phyloP scores from a whole-genome alignment of 306 rosid species.

The Echinosophora koreensis region DNA sequence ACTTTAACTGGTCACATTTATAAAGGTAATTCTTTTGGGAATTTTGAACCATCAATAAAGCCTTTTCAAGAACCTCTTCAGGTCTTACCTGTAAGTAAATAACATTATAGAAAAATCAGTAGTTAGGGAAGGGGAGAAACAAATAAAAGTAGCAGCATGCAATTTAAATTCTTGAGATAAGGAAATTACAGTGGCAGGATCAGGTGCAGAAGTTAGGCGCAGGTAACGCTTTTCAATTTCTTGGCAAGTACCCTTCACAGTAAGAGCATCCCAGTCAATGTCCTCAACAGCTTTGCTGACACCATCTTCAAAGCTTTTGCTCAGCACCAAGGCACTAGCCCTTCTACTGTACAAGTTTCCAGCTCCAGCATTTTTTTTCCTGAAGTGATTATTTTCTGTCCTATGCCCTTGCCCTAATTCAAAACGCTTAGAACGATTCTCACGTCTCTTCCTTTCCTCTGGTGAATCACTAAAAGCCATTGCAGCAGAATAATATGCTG shows the following conservation, averaged over 20 bases:
- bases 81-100: conserved; percentile 85
- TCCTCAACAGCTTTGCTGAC: conserved; percentile 93
- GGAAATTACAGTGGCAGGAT: conserved; percentile 81
- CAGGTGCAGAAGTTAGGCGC: conserved; percentile 99
- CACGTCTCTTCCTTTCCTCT: conserved; percentile 94
- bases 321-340: conserved; percentile 80
- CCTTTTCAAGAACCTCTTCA: conserved; percentile 93
- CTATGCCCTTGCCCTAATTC: conserved; percentile 82
- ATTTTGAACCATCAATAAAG: conserved; percentile 83
- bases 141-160: conserved; percentile 30
- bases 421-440: conserved; percentile 91
- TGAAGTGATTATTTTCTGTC: conserved; percentile 61
- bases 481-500: conserved; percentile 74
- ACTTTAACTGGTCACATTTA: conserved; percentile 97
- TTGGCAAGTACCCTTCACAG: conserved; percentile 97
- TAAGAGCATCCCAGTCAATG: conserved; percentile 99
- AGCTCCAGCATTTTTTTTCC: conserved; percentile 68
- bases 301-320: conserved; percentile 81
- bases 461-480: conserved; percentile 80
- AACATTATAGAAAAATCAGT: conserved; percentile 32
- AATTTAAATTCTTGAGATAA: conserved; percentile 31
- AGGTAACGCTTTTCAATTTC: conserved; percentile 96
- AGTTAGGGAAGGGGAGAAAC: neutral
- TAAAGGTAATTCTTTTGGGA: conserved; percentile 92
- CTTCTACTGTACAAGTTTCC: conserved; percentile 80